Base-by-base conservation (phyloP, 257 asterid species). In the Knoxia roxburghii region DNA sequence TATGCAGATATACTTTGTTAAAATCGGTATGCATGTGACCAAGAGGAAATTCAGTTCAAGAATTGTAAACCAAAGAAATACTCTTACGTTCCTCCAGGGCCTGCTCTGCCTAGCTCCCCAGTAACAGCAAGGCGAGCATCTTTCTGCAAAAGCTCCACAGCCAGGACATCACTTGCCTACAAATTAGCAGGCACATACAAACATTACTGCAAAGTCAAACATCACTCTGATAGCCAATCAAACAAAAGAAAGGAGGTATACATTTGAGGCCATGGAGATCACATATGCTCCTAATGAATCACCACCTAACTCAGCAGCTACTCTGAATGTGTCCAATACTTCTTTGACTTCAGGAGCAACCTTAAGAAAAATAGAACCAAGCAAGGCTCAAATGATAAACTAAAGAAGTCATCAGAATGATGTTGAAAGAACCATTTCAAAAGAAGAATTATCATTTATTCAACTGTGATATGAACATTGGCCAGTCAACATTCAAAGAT, bases 91-190 rank as follows among this genome's bases (percentile, higher is more conserved):
- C 96, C 91, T 64, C 89, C 87, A 59, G 93, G 94, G 67, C 94
- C 87, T 54, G 94, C 79, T 83, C 78, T 85, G 68, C 94, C 89
- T 30, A 83, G 86, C 73, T 88, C 95, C 58, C 96, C 96, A 53
- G 83, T 82, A 62, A 88, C 89, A 66, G 92, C 80, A 66, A 90
- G 88, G 57, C 85, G 95, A 33, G 98, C 98, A 76, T 93, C 96
- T 82, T 87, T 93, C 82, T 90, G 98, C 73, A 93, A 61, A 73
- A 93, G 97, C 93, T 93, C 98, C 70, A 93, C 97, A 0, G 98
- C 97, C 62, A 93, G 97, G 65, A 93, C 98, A 84, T 93, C 98
- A 75, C 98, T 93, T 75, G 97, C 98, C 98, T 93, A 88, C 75
- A 83, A 76, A 69, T 73, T 37, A 53, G 72, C 9, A 66, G 59